These are phyloP conservation scores for Globisporangium abappressorium DNA, from an alignment of 352 stramenopile genomes.

Conservation along the genomic window DNA sequence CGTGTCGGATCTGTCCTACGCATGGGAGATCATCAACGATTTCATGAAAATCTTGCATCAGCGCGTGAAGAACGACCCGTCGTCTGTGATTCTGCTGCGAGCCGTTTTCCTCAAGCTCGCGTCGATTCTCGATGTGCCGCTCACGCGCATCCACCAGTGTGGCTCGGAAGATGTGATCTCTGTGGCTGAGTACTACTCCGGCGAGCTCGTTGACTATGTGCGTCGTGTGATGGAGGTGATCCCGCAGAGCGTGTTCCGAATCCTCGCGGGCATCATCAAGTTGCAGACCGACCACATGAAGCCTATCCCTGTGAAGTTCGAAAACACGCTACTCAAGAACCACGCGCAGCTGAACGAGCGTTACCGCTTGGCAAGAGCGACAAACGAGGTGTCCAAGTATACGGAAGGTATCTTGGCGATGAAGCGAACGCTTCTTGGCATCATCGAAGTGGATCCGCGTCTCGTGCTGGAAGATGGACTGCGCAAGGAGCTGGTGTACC, in stretches of 20 bases:
- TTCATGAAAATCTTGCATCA: constrained; percentile 94
- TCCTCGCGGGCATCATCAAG: constrained; percentile 92
- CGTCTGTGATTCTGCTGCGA: constrained; percentile 90
- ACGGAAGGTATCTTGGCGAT: constrained; percentile 94
- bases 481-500: constrained; percentile 92
- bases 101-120: constrained; percentile 95
- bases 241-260: constrained; percentile 92
- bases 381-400: constrained; percentile 95
- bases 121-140: constrained; percentile 92
- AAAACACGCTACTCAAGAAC: constrained; percentile 91
- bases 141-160: constrained; percentile 92
- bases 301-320: constrained; percentile 89
- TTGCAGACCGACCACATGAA: constrained; percentile 92
- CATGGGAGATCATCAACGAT: constrained; percentile 93
- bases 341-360: constrained; percentile 91
- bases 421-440: constrained; percentile 93
- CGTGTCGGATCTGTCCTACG: constrained; percentile 94
- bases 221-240: constrained; percentile 94
- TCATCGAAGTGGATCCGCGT: constrained; percentile 93
- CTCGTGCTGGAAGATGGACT: constrained; percentile 93
- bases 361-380: constrained; percentile 90
- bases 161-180: constrained; percentile 91
- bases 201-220: constrained; percentile 93
- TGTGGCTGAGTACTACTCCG: constrained; percentile 94
- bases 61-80: constrained; percentile 91